Evolutionary conservation across 2,329 filamentous ascomycete genomes (phyloP).

Genomic region (Aspergillus sp.): DNA sequence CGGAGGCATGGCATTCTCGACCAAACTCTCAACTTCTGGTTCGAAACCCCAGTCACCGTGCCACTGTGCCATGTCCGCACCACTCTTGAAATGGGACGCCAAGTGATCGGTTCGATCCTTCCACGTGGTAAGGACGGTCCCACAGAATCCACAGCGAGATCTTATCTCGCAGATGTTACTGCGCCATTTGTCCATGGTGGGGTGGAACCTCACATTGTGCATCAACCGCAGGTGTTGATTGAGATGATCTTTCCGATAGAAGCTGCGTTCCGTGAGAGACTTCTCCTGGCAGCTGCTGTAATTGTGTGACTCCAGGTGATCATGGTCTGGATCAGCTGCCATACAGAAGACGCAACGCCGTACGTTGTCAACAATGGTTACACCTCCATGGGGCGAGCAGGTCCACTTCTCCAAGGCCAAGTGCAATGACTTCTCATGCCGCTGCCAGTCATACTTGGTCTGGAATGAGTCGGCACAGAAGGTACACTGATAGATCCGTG

Average conservation of each 20-base stretch:
- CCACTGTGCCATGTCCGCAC: conserved; percentile 38
- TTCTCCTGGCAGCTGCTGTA: conserved; percentile 60
- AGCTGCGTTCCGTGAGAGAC: conserved; percentile 57
- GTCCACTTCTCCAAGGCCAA: conserved; percentile 58
- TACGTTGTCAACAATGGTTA: conserved; percentile 49
- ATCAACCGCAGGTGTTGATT: conserved; percentile 60
- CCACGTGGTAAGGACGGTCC: conserved; percentile 40
- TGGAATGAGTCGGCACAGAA: conserved; percentile 58
- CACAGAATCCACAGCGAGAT: conserved; percentile 46
- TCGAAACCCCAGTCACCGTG: conserved; percentile 41
- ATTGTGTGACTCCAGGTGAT: conserved; percentile 60
- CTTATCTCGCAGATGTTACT: conserved; percentile 54
- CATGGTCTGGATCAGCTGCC: conserved; percentile 50
- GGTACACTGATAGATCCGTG: conserved; percentile 56
- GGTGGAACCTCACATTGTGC: conserved; percentile 55
- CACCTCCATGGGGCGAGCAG: conserved; percentile 57
- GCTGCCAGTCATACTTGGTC: conserved; percentile 59
- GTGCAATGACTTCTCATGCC: conserved; percentile 59
- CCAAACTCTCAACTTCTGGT: conserved; percentile 30
- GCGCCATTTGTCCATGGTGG: conserved; percentile 59
- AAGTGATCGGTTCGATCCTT: conserved; percentile 39
- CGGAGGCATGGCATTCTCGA: conserved; percentile 39
- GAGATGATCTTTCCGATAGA: conserved; percentile 62
- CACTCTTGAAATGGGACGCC: conserved; percentile 39
- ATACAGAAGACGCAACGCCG: conserved; percentile 60